Percentiles rank a stretch among this genome's conserved stretches.
These are phyloP conservation scores for Vachellia pachyceras DNA, from an alignment of 306 rosid genomes.

Conservation along the genomic window DNA sequence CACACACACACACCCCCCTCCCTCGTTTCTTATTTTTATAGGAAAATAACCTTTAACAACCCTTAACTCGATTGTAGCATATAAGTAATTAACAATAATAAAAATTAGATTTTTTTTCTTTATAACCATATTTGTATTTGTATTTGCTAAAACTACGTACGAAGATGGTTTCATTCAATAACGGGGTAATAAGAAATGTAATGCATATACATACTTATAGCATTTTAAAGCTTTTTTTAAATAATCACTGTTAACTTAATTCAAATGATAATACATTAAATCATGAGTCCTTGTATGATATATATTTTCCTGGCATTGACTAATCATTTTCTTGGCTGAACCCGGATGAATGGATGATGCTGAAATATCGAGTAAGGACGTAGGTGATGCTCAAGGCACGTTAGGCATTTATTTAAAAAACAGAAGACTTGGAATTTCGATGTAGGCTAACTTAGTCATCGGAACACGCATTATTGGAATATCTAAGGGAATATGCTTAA, in stretches of 20 bases:
- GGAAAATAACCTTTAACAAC: too few species aligned
- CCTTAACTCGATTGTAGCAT: too few species aligned
- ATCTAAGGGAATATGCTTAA: slow-evolving; percentile 47
- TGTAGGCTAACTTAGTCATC: not conserved
- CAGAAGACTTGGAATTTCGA: not conserved
- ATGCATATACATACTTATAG: not conserved
- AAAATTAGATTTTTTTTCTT: not conserved
- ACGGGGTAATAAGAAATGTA: not conserved
- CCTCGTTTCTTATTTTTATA: too few species aligned
- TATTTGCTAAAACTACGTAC: not conserved
- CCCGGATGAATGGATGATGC: not conserved
- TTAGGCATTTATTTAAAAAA: not conserved
- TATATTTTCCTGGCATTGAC: not conserved
- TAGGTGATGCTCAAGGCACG: not conserved
- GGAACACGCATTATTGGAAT: slow-evolving; percentile 31
- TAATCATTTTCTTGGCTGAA: not conserved
- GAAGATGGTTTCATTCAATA: not conserved
- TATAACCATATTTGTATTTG: not conserved
- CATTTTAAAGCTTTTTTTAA: not conserved
- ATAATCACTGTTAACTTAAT: not conserved
- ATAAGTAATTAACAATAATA: not conserved
- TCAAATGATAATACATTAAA: not conserved
- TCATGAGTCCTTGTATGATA: not conserved
- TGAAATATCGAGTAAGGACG: not conserved
- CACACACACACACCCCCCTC: too few species aligned